Evolutionary conservation across 2,329 filamentous ascomycete species (phyloP).

Genomic region (Colletotrichum coccodes): DNA sequence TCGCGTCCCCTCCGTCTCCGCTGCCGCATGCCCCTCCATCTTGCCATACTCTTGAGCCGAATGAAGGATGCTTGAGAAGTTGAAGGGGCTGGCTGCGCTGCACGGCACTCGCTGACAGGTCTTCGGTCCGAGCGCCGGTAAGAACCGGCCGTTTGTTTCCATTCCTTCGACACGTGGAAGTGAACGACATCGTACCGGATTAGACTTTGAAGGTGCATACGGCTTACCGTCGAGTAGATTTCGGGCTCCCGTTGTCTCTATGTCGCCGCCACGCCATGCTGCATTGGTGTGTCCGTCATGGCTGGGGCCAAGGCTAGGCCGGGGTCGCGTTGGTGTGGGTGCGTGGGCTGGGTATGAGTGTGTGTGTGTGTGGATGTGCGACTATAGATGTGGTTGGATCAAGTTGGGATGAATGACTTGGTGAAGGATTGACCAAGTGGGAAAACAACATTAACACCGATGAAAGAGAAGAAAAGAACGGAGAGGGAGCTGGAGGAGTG

Average conservation of each 20-base stretch:
- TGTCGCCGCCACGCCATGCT: constrained; percentile 15
- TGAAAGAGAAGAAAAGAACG: not conserved
- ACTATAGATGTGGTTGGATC: not conserved
- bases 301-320: not conserved
- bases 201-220: constrained; percentile 23
- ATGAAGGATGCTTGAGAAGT: not conserved
- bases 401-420: constrained; percentile 30
- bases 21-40: not conserved
- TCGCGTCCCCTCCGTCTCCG: not conserved
- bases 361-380: not conserved
- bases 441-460: not conserved
- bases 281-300: constrained; percentile 13
- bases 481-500: not conserved
- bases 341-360: not conserved
- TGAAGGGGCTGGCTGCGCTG: not conserved
- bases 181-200: not conserved
- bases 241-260: constrained; percentile 12
- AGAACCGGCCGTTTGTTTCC: constrained; percentile 19
- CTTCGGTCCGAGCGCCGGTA: not conserved
- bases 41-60: not conserved
- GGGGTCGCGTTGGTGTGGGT: constrained; percentile 17
- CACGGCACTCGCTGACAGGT: not conserved
- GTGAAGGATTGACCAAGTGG: not conserved
- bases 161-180: constrained; percentile 26
- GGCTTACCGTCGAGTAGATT: constrained; percentile 3